Evolutionary conservation across 2,329 filamentous ascomycete genomes (phyloP).

Genomic region (Colletotrichum eremochloae): DNA sequence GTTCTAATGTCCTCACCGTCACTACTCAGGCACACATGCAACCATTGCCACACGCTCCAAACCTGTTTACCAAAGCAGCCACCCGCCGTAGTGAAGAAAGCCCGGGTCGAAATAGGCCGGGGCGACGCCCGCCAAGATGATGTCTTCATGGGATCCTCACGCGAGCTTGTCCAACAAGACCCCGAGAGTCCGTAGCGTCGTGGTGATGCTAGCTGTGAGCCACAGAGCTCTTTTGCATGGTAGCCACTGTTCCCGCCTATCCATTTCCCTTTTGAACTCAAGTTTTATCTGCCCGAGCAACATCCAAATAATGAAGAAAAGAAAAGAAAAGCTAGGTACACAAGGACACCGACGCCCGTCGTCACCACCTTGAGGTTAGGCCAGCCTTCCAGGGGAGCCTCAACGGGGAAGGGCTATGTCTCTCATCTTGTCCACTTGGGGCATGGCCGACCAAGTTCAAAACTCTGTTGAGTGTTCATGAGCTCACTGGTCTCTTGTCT

Average conservation of each 20-base stretch:
- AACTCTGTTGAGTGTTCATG: background rate
- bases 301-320: background rate
- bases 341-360: background rate
- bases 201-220: background rate
- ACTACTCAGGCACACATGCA: background rate
- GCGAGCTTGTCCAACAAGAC: conserved; percentile 5
- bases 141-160: background rate
- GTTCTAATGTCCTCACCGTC: conserved; percentile 19
- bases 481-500: background rate
- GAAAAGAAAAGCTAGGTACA: background rate
- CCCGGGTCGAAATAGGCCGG: conserved; percentile 10
- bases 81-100: background rate
- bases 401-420: conserved; percentile 13
- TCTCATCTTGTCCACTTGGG: conserved; percentile 22
- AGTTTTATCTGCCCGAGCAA: conserved; percentile 20
- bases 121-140: conserved; percentile 22
- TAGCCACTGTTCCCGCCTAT: conserved; percentile 7
- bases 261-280: conserved; percentile 10
- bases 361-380: background rate
- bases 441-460: conserved; percentile 14
- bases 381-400: background rate
- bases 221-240: conserved; percentile 2
- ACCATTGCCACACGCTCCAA: conserved; percentile 1
- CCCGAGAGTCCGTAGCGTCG: conserved; percentile 25
- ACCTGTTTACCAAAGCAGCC: background rate